Conservation (phyloP, 768 basidiomycete genomes). For the Termitomyces sp. region DNA sequence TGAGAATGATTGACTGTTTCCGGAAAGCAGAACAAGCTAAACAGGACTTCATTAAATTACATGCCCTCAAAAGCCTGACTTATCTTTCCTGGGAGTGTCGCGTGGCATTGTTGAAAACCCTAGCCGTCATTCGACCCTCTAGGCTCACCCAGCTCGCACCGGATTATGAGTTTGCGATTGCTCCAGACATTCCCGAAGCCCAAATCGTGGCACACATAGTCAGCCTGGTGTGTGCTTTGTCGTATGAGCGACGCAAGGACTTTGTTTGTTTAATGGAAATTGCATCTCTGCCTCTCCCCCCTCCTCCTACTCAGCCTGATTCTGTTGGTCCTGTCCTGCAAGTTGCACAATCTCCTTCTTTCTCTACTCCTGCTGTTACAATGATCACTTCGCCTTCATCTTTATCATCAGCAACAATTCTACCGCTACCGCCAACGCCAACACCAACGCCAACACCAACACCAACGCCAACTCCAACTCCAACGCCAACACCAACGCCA, state of each 20-base stretch:
- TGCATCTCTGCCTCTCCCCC: background rate
- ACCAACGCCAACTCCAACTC: background rate
- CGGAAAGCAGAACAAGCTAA: background rate
- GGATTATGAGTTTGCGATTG: background rate
- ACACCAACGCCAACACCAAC: background rate
- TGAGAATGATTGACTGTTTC: background rate
- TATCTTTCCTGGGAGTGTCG: background rate
- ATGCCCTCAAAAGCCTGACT: background rate
- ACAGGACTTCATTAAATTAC: slow-evolving; percentile 1
- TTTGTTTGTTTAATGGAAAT: background rate
- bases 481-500: background rate
- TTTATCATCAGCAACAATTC: background rate
- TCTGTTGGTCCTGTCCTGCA: background rate
- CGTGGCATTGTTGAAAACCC: background rate
- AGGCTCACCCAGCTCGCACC: background rate
- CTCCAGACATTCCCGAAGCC: background rate
- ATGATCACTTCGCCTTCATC: background rate
- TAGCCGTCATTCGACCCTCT: background rate
- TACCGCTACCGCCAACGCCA: background rate
- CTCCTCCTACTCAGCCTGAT: background rate
- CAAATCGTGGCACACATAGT: background rate
- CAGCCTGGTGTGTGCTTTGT: background rate
- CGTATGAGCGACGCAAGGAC: background rate
- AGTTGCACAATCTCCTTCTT: background rate
- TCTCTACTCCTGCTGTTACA: background rate